Evolutionary conservation across 75 land plant genomes (phyloP).

Genomic region (Pinus tabuliformis): DNA sequence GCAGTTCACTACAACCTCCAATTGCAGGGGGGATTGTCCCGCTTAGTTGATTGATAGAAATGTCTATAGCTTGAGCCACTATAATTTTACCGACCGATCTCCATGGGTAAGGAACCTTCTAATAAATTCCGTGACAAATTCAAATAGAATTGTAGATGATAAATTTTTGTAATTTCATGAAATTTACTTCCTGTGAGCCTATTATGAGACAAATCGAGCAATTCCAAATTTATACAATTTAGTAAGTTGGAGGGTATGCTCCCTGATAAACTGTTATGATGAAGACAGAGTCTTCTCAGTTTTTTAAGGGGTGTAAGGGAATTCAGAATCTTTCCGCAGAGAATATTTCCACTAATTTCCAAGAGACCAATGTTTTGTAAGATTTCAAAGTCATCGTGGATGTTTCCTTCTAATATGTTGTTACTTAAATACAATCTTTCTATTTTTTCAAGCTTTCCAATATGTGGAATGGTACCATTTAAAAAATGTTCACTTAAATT

Average conservation of each 20-base stretch:
- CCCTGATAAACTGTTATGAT: neutral
- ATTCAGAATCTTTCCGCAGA: neutral
- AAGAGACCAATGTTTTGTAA: neutral
- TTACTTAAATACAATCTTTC: neutral
- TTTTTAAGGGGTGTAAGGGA: neutral
- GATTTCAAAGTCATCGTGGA: neutral
- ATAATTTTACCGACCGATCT: neutral
- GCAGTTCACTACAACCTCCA: neutral
- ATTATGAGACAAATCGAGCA: neutral
- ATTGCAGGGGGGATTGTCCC: neutral
- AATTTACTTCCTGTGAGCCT: neutral
- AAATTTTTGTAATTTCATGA: neutral
- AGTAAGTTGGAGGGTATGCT: neutral
- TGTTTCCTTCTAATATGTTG: constrained; percentile 7
- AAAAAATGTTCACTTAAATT: neutral
- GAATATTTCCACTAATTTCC: neutral
- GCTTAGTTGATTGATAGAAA: neutral
- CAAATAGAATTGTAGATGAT: neutral
- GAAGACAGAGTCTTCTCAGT: neutral
- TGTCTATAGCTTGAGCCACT: constrained; percentile 3
- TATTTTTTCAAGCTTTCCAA: neutral
- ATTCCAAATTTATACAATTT: neutral
- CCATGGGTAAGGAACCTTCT: neutral
- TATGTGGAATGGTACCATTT: neutral
- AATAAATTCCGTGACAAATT: neutral